phyloP scores from a whole-genome alignment of 805 yeast species.

The Priceomyces carsonii region DNA sequence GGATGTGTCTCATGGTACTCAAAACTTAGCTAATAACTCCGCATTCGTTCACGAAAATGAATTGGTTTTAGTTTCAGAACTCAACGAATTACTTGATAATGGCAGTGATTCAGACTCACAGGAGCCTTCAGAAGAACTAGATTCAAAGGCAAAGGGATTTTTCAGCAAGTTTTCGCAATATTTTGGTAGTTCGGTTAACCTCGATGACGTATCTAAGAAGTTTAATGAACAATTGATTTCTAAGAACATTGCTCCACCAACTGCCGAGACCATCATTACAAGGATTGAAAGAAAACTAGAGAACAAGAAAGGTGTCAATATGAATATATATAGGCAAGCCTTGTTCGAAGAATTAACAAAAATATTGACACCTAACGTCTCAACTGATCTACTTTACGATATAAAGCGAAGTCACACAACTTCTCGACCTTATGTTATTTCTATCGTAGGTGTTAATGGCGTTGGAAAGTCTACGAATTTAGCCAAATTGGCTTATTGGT shows the following conservation, averaged over 20 bases:
- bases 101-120: slow-evolving; percentile 32
- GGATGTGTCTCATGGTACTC: slow-evolving; percentile 6
- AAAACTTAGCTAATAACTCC: slow-evolving; percentile 24
- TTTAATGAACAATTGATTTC: slow-evolving; percentile 76
- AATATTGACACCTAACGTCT: slow-evolving; percentile 87
- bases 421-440: slow-evolving; percentile 81
- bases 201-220: slow-evolving; percentile 62
- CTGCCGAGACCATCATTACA: slow-evolving; percentile 69
- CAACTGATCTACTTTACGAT: slow-evolving; percentile 82
- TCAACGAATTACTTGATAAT: slow-evolving; percentile 37
- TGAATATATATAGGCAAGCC: slow-evolving; percentile 63
- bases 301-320: slow-evolving; percentile 70
- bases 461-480: slow-evolving; percentile 96
- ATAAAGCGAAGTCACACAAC: slow-evolving; percentile 48
- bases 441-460: slow-evolving; percentile 97
- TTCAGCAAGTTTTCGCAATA: slow-evolving; percentile 36
- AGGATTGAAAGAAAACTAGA: slow-evolving; percentile 75
- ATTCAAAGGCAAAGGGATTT: slow-evolving; percentile 21
- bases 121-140: slow-evolving; percentile 24
- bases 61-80: slow-evolving; percentile 40
- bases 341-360: slow-evolving; percentile 70
- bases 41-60: slow-evolving; percentile 40
- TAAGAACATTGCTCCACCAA: slow-evolving; percentile 90
- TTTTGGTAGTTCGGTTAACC: slow-evolving; percentile 43
- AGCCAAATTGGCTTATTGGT: slow-evolving; percentile 94